Evolutionary conservation across 805 yeast species (phyloP).

Genomic region (Ogataea corticis): DNA sequence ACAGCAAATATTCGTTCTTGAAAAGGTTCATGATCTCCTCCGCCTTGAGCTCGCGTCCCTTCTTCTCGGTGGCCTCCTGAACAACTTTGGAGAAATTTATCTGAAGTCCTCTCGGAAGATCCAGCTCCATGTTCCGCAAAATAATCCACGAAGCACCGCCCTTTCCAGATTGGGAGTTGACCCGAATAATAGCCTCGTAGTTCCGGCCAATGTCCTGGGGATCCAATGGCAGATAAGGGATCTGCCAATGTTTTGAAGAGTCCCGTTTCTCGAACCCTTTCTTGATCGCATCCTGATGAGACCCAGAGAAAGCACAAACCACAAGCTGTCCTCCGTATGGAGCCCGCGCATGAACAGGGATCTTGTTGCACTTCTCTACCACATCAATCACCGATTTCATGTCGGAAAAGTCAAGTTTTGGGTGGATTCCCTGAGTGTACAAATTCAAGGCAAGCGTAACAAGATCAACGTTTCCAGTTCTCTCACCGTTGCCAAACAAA

Average conservation of each 20-base stretch:
- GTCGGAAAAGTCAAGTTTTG: slow-evolving; percentile 71
- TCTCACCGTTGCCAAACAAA: slow-evolving; percentile 80
- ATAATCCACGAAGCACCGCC: slow-evolving; percentile 92
- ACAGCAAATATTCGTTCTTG: slow-evolving; percentile 55
- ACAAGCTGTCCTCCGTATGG: slow-evolving; percentile 81
- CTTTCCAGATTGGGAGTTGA: slow-evolving; percentile 84
- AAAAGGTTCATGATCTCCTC: slow-evolving; percentile 66
- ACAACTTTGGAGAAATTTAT: slow-evolving; percentile 72
- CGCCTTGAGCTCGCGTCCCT: slow-evolving; percentile 70
- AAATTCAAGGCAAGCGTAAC: slow-evolving; percentile 73
- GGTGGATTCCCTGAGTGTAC: slow-evolving; percentile 76
- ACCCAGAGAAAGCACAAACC: slow-evolving; percentile 75
- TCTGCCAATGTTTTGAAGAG: slow-evolving; percentile 54
- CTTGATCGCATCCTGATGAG: slow-evolving; percentile 41
- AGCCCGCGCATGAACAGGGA: slow-evolving; percentile 72
- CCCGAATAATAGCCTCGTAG: slow-evolving; percentile 90
- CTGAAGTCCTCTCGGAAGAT: slow-evolving; percentile 79
- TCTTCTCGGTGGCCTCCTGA: slow-evolving; percentile 65
- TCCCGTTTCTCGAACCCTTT: slow-evolving; percentile 39
- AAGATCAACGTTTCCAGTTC: slow-evolving; percentile 82
- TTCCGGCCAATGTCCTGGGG: slow-evolving; percentile 84
- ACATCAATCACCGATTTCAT: slow-evolving; percentile 64
- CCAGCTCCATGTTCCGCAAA: slow-evolving; percentile 71
- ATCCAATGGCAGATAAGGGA: slow-evolving; percentile 83
- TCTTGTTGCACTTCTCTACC: slow-evolving; percentile 75